phyloP scores from a whole-genome alignment of 1,284 basidiomycete genomes.

The Sanguinoderma infundibulare region DNA sequence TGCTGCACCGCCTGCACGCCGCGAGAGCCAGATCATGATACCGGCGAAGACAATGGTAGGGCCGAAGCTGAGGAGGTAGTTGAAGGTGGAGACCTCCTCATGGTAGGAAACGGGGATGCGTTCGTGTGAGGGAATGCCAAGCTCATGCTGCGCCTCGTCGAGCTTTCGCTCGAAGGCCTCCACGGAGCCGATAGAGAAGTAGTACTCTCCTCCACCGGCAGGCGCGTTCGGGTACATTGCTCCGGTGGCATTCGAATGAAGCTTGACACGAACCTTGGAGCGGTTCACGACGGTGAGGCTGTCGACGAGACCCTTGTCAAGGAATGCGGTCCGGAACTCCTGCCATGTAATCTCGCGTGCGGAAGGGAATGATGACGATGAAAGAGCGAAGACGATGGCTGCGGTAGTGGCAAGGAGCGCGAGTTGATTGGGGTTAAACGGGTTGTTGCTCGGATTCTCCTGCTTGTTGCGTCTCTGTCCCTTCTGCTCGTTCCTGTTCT shows the following conservation, averaged over 20 bases:
- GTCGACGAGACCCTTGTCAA: slow-evolving; percentile 96
- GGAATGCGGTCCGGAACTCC: slow-evolving; percentile 94
- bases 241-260: slow-evolving; percentile 85
- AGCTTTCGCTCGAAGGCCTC: slow-evolving; percentile 97
- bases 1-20: slow-evolving; percentile 71
- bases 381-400: slow-evolving; percentile 72
- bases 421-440: slow-evolving; percentile 64
- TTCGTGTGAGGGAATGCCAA: slow-evolving; percentile 90
- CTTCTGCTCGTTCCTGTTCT: slow-evolving; percentile 21
- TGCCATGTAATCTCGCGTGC: slow-evolving; percentile 98
- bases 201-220: slow-evolving; percentile 69
- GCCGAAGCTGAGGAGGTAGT: slow-evolving; percentile 89
- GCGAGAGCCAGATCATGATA: slow-evolving; percentile 89
- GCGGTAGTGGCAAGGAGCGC: slow-evolving; percentile 61
- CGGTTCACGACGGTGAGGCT: slow-evolving; percentile 95
- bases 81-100: slow-evolving; percentile 89
- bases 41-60: slow-evolving; percentile 93
- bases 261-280: slow-evolving; percentile 84
- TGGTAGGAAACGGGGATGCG: slow-evolving; percentile 97
- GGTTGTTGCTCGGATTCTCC: slow-evolving; percentile 41
- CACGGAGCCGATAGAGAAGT: slow-evolving; percentile 97
- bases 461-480: slow-evolving; percentile 41
- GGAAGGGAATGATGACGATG: slow-evolving; percentile 58
- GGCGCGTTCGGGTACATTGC: slow-evolving; percentile 66
- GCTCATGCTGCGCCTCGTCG: slow-evolving; percentile 91